Evolutionary conservation across 805 yeast species (phyloP), one percentile per base, ranked within the genome.

Genomic region (Wickerhamiella hasegawae): DNA sequence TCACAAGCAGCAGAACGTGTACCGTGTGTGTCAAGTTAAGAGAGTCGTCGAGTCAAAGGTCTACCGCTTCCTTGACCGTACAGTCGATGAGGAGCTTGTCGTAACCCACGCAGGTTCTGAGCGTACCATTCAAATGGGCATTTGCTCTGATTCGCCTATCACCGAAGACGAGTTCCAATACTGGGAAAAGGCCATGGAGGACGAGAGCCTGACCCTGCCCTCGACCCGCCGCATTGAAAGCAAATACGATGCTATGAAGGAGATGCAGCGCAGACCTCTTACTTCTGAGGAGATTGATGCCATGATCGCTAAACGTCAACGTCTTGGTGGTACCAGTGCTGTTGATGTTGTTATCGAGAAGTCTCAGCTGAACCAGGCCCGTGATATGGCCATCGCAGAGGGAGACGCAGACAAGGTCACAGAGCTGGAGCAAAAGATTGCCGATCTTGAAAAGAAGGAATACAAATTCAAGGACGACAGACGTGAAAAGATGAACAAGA

Each of bases 61-160:
- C 42, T 73, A 73, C 49, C 57, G 54, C 24, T 60, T 71, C 53
- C 62, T 68, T 36, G 61, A 59, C 39, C 60, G 68, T 32, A 61
- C 59, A 20, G 72, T 73, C 2, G 70, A 71, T 44, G 64, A 65
- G 47, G 73, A 69, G 44, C 63, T 87, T 44, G 63, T 71, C 35
- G 87, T 82, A 11, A 68, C 85, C n/a, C 93, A 82, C 52, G 95
- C 94, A 34, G 66, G 67, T 34, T 71, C 75, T 26, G 73, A 74
- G 42, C 79, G 77, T 45, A 69, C 68, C 31, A 74, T 85, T 44
- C 87, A 81, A 29, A 72, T 90, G 67, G 71, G 71, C 29, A 73
- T 71, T 34, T 74, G 90, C 48, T 76, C 92, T 32, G 95, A 90
- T 58, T 71, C 76, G 2, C 69, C 74, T 6, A 67, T 85, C 34